Evolutionary conservation across 2,329 filamentous ascomycete genomes (phyloP).

Genomic region (Aurifilum marmelostoma): DNA sequence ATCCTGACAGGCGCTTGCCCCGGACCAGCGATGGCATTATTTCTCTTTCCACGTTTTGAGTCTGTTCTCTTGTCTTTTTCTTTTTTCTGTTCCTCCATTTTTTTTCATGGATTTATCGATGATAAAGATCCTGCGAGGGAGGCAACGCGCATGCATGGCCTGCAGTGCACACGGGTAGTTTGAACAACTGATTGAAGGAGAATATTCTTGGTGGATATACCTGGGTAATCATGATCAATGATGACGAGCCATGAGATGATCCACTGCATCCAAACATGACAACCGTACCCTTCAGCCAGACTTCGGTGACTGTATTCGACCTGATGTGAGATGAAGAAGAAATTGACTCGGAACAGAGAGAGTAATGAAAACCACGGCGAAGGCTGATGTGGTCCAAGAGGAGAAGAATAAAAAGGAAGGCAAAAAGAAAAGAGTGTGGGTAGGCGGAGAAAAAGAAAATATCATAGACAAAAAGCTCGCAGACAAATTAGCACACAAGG

Average conservation of each 20-base stretch:
- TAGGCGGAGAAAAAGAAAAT: neutral
- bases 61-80: neutral
- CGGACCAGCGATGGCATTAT: constrained; percentile 3
- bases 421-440: neutral
- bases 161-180: constrained; percentile 28
- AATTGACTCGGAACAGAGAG: no score
- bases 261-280: constrained; percentile 26
- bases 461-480: neutral
- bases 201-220: constrained; percentile 26
- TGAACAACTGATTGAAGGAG: constrained; percentile 25
- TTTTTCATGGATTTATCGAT: constrained; percentile 4
- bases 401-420: neutral
- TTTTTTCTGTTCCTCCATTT: constrained; percentile 1
- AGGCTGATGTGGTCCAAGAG: no score
- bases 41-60: neutral
- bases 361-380: neutral
- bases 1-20: constrained; percentile 20
- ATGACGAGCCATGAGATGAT: constrained; percentile 29
- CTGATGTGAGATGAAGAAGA: neutral
- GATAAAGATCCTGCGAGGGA: constrained; percentile 23
- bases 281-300: constrained; percentile 14
- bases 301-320: neutral
- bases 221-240: constrained; percentile 30
- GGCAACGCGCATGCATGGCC: constrained; percentile 26
- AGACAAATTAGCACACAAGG: no score